Evolutionary conservation across 495 filamentous ascomycete genomes (phyloP), one percentile per base, ranked within the genome.

Genomic region (Penicillium lividum): DNA sequence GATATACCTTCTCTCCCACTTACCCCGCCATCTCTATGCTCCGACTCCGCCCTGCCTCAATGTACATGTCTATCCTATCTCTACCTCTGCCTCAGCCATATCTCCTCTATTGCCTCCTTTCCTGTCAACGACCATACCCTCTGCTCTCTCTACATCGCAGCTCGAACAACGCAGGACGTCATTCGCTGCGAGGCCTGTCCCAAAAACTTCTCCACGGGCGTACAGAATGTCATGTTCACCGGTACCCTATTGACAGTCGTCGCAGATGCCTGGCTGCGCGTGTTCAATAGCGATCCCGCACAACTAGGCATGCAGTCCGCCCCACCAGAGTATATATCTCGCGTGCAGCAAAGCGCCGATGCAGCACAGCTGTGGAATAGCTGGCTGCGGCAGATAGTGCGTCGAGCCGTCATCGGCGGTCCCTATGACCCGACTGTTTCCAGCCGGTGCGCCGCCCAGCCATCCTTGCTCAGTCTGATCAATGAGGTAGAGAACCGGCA

Each of bases 181-280:
- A 78, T 89, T 49, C 78, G 80, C 64, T 90, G 87, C 68, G 66
- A 74, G 40, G 60, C 72, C 15, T 90, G 87, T 62, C 80, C 80
- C 15, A 74, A 77, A 36, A 68, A 69, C 29, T 80, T 78, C 29
- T 66, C 74, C 27, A 76, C 76, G 1, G 74, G 72, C 8, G 60
- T 84, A 16, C 86, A 89, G 56, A 89, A 82, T 63, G 77, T 85
- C 40, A 89, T 89, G 85, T 80, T 88, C 54, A 80, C 86, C 10
- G 86, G 82, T 7, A 84, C 85, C 0, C 73, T 89, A 8, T 73
- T 90, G 22, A 86, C 83, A 18, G 82, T 84, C 11, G 75, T 87
- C 30, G 83, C 83, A 18, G 80, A 86, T 65, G 76, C 82, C 3
- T 90, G 77, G 77, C 62, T 75, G 5, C 72, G 74, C 8, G 67